Base-by-base conservation (phyloP, 2,329 filamentous ascomycete species). In the Fusarium humuli region DNA sequence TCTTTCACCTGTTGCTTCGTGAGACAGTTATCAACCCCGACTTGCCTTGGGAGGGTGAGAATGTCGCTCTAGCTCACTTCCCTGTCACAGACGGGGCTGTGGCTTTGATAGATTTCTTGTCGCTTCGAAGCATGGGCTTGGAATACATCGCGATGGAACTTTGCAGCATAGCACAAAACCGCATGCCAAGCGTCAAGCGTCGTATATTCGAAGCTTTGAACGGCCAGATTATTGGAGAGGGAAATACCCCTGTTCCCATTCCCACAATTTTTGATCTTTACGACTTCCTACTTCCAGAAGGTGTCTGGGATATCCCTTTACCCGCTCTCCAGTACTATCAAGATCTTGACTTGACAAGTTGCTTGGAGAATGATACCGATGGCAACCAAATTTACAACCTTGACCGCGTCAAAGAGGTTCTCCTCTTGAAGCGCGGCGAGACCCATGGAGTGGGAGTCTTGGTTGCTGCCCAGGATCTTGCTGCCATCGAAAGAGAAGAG, bases 211-310 rank as follows among this genome's bases (percentile, higher is more conserved):
- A 90, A 64, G 88, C 93, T 1, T 83, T 98, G n/a, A 88, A 94
- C 45, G 96, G 96, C 7, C 90, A 91, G 44, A 89, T 93, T 10
- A 84, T 88, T 13, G 83, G 90, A 20, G 87, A 91, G 16, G 88
- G 88, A 62, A 90, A 91, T 49, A 88, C 92, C 57, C 83, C 89
- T 7, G 83, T 92, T 40, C 82, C 84, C 29, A 92, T 94, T 61
- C 87, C 91, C 1, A 94, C 92, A 6, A 87, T 98, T 9, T 97
- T 98, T 75, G 94, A 98, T 70, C 86, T 98, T 23, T 96, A 97
- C 74, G 96, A 99, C 80, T 98, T 98, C 75, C 87, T 96, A 64
- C 79, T 86, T 4, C 77, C 84, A 22, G 84, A 85, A 47, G 83
- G 79, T 18, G 76, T 83, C n/a, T 88, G 87, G 82, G 79, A 82